Conservation (phyloP, 108 stramenopile species). For the Epipyxis sp. region DNA sequence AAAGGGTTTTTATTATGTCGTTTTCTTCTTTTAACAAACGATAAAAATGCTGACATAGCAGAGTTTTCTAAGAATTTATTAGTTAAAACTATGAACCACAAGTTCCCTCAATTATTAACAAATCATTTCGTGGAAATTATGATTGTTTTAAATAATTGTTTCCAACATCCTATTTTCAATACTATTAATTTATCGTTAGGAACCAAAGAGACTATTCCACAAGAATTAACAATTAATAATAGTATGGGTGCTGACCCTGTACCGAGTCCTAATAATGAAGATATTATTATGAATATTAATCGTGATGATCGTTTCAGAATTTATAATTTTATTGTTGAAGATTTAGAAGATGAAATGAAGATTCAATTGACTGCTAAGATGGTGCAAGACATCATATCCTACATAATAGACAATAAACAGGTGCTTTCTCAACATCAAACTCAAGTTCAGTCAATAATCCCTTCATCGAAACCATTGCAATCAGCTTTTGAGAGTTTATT, state of each 20-base stretch:
- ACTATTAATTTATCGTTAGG: conserved; percentile 60
- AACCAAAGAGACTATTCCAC: conserved; percentile 63
- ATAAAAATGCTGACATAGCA: conserved; percentile 75
- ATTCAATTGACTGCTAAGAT: conserved; percentile 77
- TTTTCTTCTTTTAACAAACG: conserved; percentile 46
- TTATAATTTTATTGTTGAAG: conserved; percentile 72
- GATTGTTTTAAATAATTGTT: conserved; percentile 83
- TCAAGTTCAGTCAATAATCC: too few species aligned
- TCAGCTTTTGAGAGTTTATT: too few species aligned
- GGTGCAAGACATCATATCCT: conserved; percentile 75
- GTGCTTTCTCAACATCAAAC: too few species aligned
- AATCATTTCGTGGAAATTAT: conserved; percentile 81
- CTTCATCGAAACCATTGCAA: too few species aligned
- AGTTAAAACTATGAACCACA: conserved; percentile 64
- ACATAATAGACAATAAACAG: conserved; percentile 63
- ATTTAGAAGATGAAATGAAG: conserved; percentile 82
- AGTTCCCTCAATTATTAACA: conserved; percentile 72
- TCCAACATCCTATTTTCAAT: conserved; percentile 75
- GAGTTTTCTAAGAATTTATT: conserved; percentile 68
- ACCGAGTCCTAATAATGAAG: too few species aligned
- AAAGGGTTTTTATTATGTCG: conserved; percentile 78
- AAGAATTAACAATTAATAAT: conserved; percentile 49
- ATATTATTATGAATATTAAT: too few species aligned
- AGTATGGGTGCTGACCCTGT: neutral
- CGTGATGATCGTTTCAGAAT: conserved; percentile 61